Evolutionary conservation across 768 basidiomycete genomes (phyloP).

Genomic region (Suillus spraguei): DNA sequence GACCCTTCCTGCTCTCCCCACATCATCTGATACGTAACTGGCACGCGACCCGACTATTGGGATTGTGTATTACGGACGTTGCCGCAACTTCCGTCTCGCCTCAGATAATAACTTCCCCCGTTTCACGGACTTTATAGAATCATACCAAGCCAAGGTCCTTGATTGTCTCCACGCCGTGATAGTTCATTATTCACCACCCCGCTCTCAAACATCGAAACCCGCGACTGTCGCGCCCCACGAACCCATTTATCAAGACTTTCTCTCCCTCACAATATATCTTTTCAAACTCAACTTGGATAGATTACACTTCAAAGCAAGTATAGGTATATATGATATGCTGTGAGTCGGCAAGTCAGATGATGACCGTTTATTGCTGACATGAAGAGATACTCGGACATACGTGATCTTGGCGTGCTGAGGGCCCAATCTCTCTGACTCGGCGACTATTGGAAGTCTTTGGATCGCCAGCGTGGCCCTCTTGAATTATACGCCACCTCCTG

Average conservation of each 20-base stretch:
- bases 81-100: not conserved
- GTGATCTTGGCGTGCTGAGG: not conserved
- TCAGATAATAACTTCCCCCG: not conserved
- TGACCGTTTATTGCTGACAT: not conserved
- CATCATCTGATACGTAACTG: not conserved
- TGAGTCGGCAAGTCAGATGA: not conserved
- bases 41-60: not conserved
- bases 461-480: not conserved
- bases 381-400: not conserved
- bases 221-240: constrained; percentile 1
- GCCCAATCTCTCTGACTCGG: no score
- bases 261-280: not conserved
- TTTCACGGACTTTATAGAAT: not conserved
- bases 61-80: not conserved
- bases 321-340: not conserved
- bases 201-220: not conserved
- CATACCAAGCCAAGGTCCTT: not conserved
- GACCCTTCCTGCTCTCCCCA: not conserved
- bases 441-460: not conserved
- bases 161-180: not conserved
- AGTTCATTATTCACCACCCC: not conserved
- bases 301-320: not conserved
- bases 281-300: constrained; percentile 5
- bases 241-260: not conserved
- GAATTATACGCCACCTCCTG: not conserved